Evolutionary conservation across 208 protist genomes (phyloP), one percentile per base, ranked within the genome.

Genomic region (Histomonas meleagridis): DNA sequence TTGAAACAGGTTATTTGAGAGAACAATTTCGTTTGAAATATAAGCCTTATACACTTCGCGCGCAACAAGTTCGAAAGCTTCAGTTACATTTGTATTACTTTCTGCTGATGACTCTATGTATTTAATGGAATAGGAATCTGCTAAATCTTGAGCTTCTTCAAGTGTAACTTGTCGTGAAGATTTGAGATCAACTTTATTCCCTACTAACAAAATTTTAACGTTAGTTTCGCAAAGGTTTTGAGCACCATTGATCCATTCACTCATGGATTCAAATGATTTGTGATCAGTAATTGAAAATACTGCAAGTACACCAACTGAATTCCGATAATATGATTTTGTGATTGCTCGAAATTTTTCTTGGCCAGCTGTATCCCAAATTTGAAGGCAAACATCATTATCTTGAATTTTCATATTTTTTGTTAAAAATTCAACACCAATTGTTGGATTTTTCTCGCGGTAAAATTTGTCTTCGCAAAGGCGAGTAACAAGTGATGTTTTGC

Each of bases 331-430:
- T 51, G 40, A 18, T 51, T 46, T 32, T n/a, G 70, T 28, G 4
- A 79, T 12, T 32, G 70, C 9, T 49, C 70, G n/a, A 51, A 49
- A 79, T n/a, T 46, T 14, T 35, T 79, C 70, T 51, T 79, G 70
- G 40, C 70, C 70, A n/a, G 70, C 70, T 79, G 70, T 79, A 51
- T 79, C 70, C 70, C 70, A 79, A 49, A 79, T 79, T 28, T 79
- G 70, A 14, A 79, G 23, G 16, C 49, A 18, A 35, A 79, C 40
- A 7, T 79, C 40, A 2, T 5, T 18, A 51, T 79, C 40, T 21
- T 35, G 40, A n/a, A 79, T 79, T 12, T 32, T 18, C 10, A 79
- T 18, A 18, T 51, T 79, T 18, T 49, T 28, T 79, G n/a, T 28
- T 18, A 18, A 79, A 51, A 46, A 79, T 28, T 79, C 38, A 5